A percentile compares a stretch with the other conserved stretches of the same genome.
Evolutionary conservation across 768 basidiomycete species (phyloP).

Genomic region (Mrakia blollopis): DNA sequence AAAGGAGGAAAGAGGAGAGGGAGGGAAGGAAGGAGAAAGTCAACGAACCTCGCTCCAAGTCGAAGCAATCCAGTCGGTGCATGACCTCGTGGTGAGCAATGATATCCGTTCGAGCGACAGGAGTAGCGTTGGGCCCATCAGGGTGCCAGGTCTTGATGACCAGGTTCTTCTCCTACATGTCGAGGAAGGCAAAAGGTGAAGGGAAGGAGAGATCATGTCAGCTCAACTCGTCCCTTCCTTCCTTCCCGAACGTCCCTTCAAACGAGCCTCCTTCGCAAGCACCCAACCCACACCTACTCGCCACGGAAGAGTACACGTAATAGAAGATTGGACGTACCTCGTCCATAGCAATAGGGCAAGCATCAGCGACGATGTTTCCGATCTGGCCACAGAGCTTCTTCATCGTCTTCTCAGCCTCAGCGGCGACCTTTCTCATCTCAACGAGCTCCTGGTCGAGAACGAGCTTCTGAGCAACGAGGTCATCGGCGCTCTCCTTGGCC

Average conservation of each 20-base stretch:
- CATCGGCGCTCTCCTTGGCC: constrained; percentile 89
- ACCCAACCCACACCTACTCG: too few species aligned
- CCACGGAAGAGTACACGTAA: not conserved
- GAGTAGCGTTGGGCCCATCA: constrained; percentile 55
- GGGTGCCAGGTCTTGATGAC: constrained; percentile 82
- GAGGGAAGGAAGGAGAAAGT: not conserved
- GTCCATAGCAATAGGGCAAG: constrained; percentile 75
- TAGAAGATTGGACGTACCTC: constrained; percentile 57
- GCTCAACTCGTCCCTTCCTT: not conserved
- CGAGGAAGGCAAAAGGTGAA: not conserved
- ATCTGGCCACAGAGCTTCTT: constrained; percentile 56
- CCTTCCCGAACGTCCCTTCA: not conserved
- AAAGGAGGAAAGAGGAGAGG: not conserved
- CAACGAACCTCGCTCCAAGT: constrained; percentile 81
- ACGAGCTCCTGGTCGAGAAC: constrained; percentile 76
- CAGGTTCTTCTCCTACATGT: constrained; percentile 75
- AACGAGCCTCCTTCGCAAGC: not conserved
- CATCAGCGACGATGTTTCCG: constrained; percentile 87
- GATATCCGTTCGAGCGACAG: constrained; percentile 58
- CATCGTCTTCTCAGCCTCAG: constrained; percentile 72
- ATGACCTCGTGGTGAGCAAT: constrained; percentile 98
- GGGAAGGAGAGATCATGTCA: not conserved
- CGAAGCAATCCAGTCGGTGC: constrained; percentile 87
- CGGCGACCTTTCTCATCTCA: constrained; percentile 67
- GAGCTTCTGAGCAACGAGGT: constrained; percentile 76